Base-by-base conservation (phyloP, 2,329 filamentous ascomycete genomes). In the Sclerotinia minor region DNA sequence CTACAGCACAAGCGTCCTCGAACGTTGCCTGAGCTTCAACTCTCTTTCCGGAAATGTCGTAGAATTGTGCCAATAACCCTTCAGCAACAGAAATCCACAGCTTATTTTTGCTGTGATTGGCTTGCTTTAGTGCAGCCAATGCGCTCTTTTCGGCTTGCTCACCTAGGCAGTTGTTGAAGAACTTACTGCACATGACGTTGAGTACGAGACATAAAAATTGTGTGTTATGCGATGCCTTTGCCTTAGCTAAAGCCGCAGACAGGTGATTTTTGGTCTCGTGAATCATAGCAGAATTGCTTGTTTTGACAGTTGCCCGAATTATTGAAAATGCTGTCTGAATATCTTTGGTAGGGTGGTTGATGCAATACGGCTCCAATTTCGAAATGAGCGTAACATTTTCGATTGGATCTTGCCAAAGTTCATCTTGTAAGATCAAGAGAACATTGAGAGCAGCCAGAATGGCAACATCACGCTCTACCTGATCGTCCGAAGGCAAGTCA, bases 131-230 rank as follows among this genome's bases (percentile, higher is more conserved):
- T 32, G 88, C 89, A 0, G 91, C 90, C 71, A 85, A 84, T 5
- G 90, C 89, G 75, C 89, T 91, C 79, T 93, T 93, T 69, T 92
- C 83, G 0, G 90, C 89, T 77, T 94, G 91, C 68, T 91, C 89
- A 61, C 92, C 92, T 94, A 97, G 75, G 5, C 76, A 72, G 60
- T 73, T 73, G 7, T 68, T 68, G 66, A 78, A 78, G 65, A 97
- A 90, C 64, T 88, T 86, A 75, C 85, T 88, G 64, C 91, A 90
- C 90, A 97, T 96, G 71, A 95, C 89, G 72, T 89, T 93, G 69
- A 97, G 85, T 7, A 90, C 89, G 71, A 97, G 90, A 59, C 89
- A 89, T n/a, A 93, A 84, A 65, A 94, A 89, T 71, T 96, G 91
- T 41, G 87, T 87, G 76, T 97, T 97, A 66, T 83, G 83, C 11